These are phyloP conservation scores for Neurospora africana DNA, from an alignment of 495 filamentous ascomycete species.

Conservation along the genomic window DNA sequence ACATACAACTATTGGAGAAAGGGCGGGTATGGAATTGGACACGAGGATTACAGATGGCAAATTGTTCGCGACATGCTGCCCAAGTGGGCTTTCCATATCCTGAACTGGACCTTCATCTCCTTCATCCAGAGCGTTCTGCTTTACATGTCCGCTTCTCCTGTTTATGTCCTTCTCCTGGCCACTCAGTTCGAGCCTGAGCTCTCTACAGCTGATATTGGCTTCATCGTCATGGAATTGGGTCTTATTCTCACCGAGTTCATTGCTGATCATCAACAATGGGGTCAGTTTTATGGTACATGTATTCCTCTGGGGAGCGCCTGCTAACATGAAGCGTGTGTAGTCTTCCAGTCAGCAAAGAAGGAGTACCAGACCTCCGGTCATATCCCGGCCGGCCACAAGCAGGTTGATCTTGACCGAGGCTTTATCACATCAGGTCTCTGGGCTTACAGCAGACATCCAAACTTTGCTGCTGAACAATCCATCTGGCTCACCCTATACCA, in stretches of 20 bases:
- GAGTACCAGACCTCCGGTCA: constrained; percentile 61
- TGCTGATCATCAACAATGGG: constrained; percentile 93
- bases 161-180: constrained; percentile 64
- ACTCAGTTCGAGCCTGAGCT: constrained; percentile 32
- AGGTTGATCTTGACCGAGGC: constrained; percentile 79
- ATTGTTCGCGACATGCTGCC: constrained; percentile 35
- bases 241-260: constrained; percentile 67
- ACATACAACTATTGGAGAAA: constrained; percentile 97
- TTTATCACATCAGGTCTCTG: constrained; percentile 82
- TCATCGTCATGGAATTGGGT: constrained; percentile 54
- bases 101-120: constrained; percentile 84
- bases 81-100: constrained; percentile 56
- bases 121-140: constrained; percentile 74
- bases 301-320: background rate
- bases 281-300: constrained; percentile 26
- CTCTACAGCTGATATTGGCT: constrained; percentile 52
- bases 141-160: constrained; percentile 64
- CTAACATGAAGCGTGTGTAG: constrained; percentile 23
- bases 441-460: constrained; percentile 81
- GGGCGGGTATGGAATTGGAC: constrained; percentile 78
- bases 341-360: constrained; percentile 72
- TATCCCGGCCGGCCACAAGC: constrained; percentile 48
- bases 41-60: constrained; percentile 90
- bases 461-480: constrained; percentile 85
- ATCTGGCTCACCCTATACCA: constrained; percentile 82